Evolutionary conservation across 148 eudicot species (phyloP), one percentile per base, ranked within the genome.

Genomic region (Vaccinium myrtillus): DNA sequence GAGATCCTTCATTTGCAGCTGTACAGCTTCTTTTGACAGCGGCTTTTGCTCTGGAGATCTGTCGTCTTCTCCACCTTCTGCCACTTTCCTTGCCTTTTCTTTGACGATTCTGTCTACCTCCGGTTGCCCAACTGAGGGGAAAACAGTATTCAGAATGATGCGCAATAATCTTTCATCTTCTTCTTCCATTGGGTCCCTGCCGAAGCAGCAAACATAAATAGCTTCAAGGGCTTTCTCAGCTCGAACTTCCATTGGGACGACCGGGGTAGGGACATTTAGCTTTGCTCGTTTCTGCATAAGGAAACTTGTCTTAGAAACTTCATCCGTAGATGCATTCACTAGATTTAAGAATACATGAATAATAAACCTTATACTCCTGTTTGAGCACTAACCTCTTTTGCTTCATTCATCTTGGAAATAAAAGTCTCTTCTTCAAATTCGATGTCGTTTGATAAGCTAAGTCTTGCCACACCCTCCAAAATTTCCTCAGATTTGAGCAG

Each of bases 401-500:
- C 97, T 86, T 96, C 97, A 77, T 88, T 93, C 92, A 96, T 94
- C 93, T 79, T 90, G 81, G 96, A 92, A 78, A 96, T 86, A 81
- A 96, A 96, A 85, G 84, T 96, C 83, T 96, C 92, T 85, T 96
- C 99, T 89, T 96, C 99, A 78, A 96, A 96, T 79, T 96, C 99
- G 1, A 92, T 93, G 86, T 96, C 98, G 79, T 93, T 83, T 0
- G 98, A 93, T 77, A 96, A 83, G 51, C 97, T 85, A 85, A 94
- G 95, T 84, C 99, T 91, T 5, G 95, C 94, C 2, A 96, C 98
- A 30, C 99, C 99, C 83, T 96, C 99, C 81, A 96, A 81, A 59
- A 96, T 96, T 86, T 96, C 99, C 90, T 96, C 99, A 25, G 99
- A 93, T 88, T 94, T 96, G 39, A 96, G 97, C 86, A 96, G 89